These are phyloP conservation scores for Zygosaccharomyces siamensis DNA, from an alignment of 805 yeast genomes.

Conservation along the genomic window DNA sequence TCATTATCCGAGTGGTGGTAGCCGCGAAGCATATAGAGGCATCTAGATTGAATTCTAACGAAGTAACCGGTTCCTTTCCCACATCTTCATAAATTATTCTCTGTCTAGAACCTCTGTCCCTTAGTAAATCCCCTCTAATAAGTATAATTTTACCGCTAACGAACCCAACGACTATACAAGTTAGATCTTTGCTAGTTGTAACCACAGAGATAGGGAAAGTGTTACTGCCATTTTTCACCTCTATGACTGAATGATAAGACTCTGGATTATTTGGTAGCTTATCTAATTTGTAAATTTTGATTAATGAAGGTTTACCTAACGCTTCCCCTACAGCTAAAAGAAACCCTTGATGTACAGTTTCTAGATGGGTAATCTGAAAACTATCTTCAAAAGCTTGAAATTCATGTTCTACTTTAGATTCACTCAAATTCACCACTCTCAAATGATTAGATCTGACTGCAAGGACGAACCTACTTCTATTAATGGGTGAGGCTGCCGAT, in stretches of 20 bases:
- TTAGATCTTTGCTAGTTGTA: slow-evolving; percentile 23
- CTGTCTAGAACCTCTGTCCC: slow-evolving; percentile 89
- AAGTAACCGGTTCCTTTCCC: slow-evolving; percentile 72
- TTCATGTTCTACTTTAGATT: slow-evolving; percentile 43
- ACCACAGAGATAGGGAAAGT: slow-evolving; percentile 57
- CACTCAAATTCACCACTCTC: slow-evolving; percentile 48
- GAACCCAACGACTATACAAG: slow-evolving; percentile 30
- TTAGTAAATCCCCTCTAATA: slow-evolving; percentile 78
- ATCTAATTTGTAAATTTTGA: slow-evolving; percentile 71
- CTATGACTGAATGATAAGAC: slow-evolving; percentile 55
- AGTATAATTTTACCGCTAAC: slow-evolving; percentile 69
- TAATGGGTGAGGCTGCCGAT: slow-evolving; percentile 57
- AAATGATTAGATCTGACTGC: slow-evolving; percentile 52
- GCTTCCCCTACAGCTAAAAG: slow-evolving; percentile 70
- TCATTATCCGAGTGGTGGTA: slow-evolving; percentile 65
- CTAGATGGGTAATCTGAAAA: slow-evolving; percentile 56
- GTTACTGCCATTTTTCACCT: slow-evolving; percentile 66
- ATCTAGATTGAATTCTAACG: slow-evolving; percentile 51
- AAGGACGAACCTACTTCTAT: slow-evolving; percentile 47
- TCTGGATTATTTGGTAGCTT: slow-evolving; percentile 38
- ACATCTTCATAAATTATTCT: slow-evolving; percentile 63
- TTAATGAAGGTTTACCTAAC: slow-evolving; percentile 61
- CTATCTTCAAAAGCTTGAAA: slow-evolving; percentile 65
- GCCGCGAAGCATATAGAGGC: slow-evolving; percentile 59
- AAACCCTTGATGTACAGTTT: slow-evolving; percentile 44